Evolutionary conservation across 768 basidiomycete species (phyloP).

Genomic region (Tulasnella sp.): DNA sequence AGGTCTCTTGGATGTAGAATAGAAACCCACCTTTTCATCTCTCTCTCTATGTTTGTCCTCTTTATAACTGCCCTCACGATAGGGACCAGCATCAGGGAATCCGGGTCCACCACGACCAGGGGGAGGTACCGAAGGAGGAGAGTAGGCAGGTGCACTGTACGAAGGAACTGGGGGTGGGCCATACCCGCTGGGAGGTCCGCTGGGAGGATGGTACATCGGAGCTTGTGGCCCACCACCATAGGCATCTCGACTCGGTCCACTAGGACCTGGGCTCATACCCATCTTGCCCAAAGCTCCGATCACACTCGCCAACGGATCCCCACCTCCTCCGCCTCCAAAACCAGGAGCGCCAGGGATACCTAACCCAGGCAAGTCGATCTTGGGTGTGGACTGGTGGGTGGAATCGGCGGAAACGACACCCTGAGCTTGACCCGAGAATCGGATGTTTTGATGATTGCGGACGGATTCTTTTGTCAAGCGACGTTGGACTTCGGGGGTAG

Average conservation of each 20-base stretch:
- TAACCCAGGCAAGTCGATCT: conserved; percentile 40
- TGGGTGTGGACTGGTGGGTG: conserved; percentile 36
- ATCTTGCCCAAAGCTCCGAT: conserved; percentile 13
- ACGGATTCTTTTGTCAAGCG: conserved; percentile 61
- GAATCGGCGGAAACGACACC: conserved; percentile 26
- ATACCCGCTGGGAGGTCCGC: neutral
- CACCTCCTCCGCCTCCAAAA: conserved; percentile 25
- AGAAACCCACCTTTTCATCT: neutral
- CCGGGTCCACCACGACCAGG: neutral
- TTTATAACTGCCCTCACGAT: neutral
- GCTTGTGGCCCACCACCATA: neutral
- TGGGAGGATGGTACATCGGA: neutral
- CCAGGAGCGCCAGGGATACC: conserved; percentile 22
- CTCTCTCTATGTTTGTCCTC: conserved; percentile 12
- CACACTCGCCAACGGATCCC: conserved; percentile 6
- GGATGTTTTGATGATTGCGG: conserved; percentile 62
- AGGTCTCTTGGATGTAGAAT: neutral
- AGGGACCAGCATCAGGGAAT: neutral
- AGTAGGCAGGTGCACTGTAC: neutral
- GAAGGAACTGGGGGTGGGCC: neutral
- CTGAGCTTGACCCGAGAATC: conserved; percentile 48
- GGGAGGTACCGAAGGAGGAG: neutral
- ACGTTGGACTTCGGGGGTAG: conserved; percentile 43
- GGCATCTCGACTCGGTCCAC: neutral
- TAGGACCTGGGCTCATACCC: neutral